These are phyloP conservation scores for Clonostachys solani DNA, from an alignment of 2,329 filamentous ascomycete genomes.

Conservation along the genomic window DNA sequence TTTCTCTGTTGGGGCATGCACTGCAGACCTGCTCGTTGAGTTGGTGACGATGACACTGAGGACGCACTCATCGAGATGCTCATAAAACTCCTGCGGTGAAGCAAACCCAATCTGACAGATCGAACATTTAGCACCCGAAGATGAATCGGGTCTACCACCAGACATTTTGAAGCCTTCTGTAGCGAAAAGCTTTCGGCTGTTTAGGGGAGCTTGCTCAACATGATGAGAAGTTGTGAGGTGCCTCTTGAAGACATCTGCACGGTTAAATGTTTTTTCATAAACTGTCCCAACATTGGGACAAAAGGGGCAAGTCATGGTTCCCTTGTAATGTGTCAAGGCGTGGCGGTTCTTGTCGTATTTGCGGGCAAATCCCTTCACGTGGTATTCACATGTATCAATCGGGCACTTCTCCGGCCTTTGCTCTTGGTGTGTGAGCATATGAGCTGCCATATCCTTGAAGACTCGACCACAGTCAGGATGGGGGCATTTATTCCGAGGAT, in stretches of 20 bases:
- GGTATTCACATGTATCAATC: conserved; percentile 89
- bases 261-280: conserved; percentile 92
- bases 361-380: conserved; percentile 87
- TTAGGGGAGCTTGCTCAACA: conserved; percentile 90
- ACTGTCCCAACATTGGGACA: conserved; percentile 84
- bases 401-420: conserved; percentile 96
- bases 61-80: conserved; percentile 76
- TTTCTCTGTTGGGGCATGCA: background rate
- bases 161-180: too few relatives aligned
- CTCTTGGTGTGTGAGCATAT: conserved; percentile 94
- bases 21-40: background rate
- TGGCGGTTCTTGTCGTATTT: conserved; percentile 99
- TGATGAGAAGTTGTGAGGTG: conserved; percentile 91
- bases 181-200: conserved; percentile 71
- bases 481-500: conserved; percentile 46
- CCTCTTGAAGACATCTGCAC: conserved; percentile 94
- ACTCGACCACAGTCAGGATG: conserved; percentile 54
- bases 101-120: conserved; percentile 78
- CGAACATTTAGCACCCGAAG: conserved; percentile 69
- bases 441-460: conserved; percentile 69
- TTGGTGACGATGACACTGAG: conserved; percentile 52
- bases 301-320: conserved; percentile 96
- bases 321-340: conserved; percentile 94
- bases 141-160: background rate
- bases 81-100: conserved; percentile 94